Evolutionary conservation across 805 yeast species (phyloP), one percentile per base, ranked within the genome.

Genomic region (Ogataea kodamae): DNA sequence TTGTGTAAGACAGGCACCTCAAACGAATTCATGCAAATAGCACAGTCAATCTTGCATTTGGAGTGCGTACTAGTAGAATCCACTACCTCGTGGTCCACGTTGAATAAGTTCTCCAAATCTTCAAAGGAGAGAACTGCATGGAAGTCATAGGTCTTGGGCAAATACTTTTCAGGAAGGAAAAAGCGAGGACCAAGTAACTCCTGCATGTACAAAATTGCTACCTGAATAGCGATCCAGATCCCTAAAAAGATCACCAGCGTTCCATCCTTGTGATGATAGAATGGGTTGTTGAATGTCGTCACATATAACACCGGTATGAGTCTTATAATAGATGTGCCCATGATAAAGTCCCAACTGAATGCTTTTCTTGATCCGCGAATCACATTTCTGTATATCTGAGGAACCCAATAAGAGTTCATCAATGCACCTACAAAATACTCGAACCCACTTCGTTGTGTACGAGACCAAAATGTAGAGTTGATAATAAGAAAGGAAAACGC

Each of bases 11-110:
- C 60, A 12, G 80, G 81, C 13, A 83, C 54, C 14, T 78, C 78
- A n/a, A 86, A 73, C 8, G 75, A 74, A 34, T 70, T 76, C 96
- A 89, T 88, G 64, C 97, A 89, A 42, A 89, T 86, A 6, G 95
- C 83, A 66, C 97, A 89, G 45, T 81, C 92, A 7, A 78, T 70
- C 31, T 72, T 63, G 49, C 75, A 73, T 30, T 59, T 55, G n/a
- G 63, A 54, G 33, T 62, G 50, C 15, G 54, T 46, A 11, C 49
- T 46, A 10, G 44, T 44, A 2, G 57, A 54, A 28, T 64, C 55
- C 23, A 60, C 61, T 14, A 64, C 52, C 27, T 68, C 61, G 11
- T 71, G 64, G 30, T 76, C 81, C 12, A 73, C 56, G 12, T 78
- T 74, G 47, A 75, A 78, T 5, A 81, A 81, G 26, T 63, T 61